Evolutionary conservation across 352 stramenopile species (phyloP).

Genomic region (Phytophthora agathidicida): DNA sequence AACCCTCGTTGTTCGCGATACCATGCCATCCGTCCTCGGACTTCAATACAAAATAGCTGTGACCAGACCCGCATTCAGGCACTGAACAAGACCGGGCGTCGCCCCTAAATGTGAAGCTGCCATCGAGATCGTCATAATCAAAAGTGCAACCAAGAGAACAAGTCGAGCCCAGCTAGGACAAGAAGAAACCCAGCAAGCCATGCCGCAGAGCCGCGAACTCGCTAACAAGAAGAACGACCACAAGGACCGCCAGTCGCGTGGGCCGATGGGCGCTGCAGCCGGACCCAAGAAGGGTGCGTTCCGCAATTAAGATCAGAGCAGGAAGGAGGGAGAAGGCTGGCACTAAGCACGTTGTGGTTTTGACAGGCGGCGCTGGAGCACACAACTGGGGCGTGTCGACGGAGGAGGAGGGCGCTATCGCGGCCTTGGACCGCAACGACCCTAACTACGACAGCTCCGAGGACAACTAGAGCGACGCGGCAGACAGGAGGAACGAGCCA

Average conservation of each 20-base stretch:
- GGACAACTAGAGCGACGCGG: conserved; percentile 30
- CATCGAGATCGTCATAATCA: conserved; percentile 13
- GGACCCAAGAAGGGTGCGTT: conserved; percentile 69
- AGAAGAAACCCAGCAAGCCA: conserved; percentile 18
- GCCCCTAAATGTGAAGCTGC: neutral
- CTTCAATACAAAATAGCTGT: conserved; percentile 16
- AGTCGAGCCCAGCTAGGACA: conserved; percentile 9
- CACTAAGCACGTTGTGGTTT: neutral
- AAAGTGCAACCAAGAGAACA: conserved; percentile 30
- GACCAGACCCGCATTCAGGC: too few relatives aligned
- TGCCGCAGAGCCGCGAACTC: conserved; percentile 82
- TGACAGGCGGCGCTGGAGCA: conserved; percentile 69
- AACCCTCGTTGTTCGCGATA: conserved; percentile 4
- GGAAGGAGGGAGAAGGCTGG: neutral
- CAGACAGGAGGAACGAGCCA: neutral
- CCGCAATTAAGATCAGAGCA: conserved; percentile 7
- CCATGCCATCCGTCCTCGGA: conserved; percentile 16
- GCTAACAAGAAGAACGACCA: conserved; percentile 87
- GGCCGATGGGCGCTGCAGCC: conserved; percentile 47
- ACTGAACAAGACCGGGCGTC: conserved; percentile 17
- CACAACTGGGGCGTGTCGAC: conserved; percentile 82
- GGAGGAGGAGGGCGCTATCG: conserved; percentile 42
- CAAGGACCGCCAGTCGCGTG: conserved; percentile 86
- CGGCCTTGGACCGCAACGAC: conserved; percentile 68
- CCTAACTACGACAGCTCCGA: conserved; percentile 78